Conservation (phyloP, 1,139 yeast species). For the Pichia sp. region DNA sequence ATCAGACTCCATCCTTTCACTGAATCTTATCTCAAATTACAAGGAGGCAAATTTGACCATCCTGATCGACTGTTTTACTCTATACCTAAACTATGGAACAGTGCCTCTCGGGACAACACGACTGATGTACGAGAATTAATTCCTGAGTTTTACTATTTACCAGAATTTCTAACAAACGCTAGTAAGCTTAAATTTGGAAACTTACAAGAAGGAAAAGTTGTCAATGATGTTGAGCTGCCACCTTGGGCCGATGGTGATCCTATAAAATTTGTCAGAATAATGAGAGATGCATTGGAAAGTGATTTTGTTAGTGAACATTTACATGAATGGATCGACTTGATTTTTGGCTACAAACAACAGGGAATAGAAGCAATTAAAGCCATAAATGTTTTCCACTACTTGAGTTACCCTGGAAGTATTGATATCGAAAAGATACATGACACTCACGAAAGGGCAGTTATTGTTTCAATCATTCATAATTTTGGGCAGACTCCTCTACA, state of each 20-base stretch:
- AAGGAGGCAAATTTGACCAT: constrained; percentile 85
- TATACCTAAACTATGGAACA: constrained; percentile 68
- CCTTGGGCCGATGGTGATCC: constrained; percentile 82
- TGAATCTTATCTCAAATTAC: constrained; percentile 68
- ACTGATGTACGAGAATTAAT: constrained; percentile 83
- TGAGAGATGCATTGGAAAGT: constrained; percentile 79
- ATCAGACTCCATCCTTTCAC: constrained; percentile 76
- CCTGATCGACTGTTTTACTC: constrained; percentile 79
- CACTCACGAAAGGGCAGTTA: constrained; percentile 67
- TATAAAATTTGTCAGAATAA: constrained; percentile 61
- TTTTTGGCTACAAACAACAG: constrained; percentile 75
- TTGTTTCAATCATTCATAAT: constrained; percentile 79
- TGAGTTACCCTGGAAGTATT: constrained; percentile 79
- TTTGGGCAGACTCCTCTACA: constrained; percentile 87
- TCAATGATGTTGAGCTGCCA: constrained; percentile 65
- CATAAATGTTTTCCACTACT: constrained; percentile 72
- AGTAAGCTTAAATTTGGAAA: constrained; percentile 67
- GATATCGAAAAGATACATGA: constrained; percentile 69
- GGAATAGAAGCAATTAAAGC: constrained; percentile 64
- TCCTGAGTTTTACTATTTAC: constrained; percentile 79
- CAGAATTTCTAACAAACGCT: constrained; percentile 65
- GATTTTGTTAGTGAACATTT: constrained; percentile 70
- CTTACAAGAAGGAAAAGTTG: constrained; percentile 55
- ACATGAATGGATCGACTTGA: constrained; percentile 77
- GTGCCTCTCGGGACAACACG: constrained; percentile 73